Base-by-base conservation (phyloP, 768 basidiomycete species). In the Rhodotorula diobovata region DNA sequence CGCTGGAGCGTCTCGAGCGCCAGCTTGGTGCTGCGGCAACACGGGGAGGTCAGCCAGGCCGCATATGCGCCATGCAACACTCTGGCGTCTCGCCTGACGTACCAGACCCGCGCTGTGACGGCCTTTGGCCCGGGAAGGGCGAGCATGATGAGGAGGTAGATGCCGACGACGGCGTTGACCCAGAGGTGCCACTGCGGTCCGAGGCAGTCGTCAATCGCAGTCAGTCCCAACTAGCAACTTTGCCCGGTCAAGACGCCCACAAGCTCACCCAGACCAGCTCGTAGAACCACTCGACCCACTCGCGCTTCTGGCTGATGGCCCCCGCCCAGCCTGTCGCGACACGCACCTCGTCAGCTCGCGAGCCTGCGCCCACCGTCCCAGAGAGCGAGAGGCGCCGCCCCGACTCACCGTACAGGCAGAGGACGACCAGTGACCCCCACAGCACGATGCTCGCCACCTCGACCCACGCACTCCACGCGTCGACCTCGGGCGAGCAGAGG, bases 151-250 rank as follows among this genome's bases (percentile, higher is more conserved):
- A 95, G 83, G 32, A 86, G 87, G 30, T 90, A 89, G 61, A 96
- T 84, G 34, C 88, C 82, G 78, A 94, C 94, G 78, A 95, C 92
- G 74, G 95, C 83, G 82, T 95, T 95, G 79, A 91, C 80, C 37
- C 61, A 63, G 8, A 71, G 35, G 21, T 71, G 70, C 70, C 70
- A 71, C 70, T 71, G 54, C 45, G 28, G 2, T 12, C n/a, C 43
- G 48, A 25, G 46, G 46, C 46, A 25, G 3, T 8, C 1, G 46
- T 21, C 46, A 25, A 15, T 25, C 6, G 41, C 2, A 5, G 45
- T 41, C 25, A n/a, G 3, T 7, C 39, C 21, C n/a, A 4, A 12
- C 20, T 23, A 28, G 37, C 28, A 11, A 23, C n/a, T n/a, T n/a
- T n/a, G n/a, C n/a, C n/a, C n/a, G n/a, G n/a, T n/a, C n/a, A n/a